A percentile compares a stretch with the other conserved stretches of the same genome.
Conservation (phyloP, 2,329 filamentous ascomycete species). For the Ceratocystis cacaofunesta region DNA sequence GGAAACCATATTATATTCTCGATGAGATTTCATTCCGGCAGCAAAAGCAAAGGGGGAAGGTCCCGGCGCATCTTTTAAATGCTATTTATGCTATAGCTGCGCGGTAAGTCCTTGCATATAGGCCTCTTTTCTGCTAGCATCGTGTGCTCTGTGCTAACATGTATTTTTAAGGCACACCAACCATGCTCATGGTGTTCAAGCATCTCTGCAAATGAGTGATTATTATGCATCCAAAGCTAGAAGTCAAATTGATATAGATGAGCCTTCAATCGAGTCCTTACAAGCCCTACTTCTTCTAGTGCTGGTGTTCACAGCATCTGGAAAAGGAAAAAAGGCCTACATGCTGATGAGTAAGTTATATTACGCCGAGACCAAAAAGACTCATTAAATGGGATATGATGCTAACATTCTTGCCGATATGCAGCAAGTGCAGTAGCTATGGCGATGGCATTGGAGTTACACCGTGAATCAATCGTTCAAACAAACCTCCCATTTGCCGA, state of each 20-base stretch:
- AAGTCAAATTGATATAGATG: conserved; percentile 58
- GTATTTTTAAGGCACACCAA: conserved; percentile 46
- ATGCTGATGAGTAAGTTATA: conserved; percentile 58
- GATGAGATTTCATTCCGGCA: conserved; percentile 64
- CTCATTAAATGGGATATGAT: not conserved
- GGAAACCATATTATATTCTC: conserved; percentile 67
- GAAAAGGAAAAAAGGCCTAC: conserved; percentile 70
- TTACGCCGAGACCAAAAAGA: not conserved
- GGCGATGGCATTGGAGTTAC: conserved; percentile 67
- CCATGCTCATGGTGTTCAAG: conserved; percentile 51
- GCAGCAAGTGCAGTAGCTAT: conserved; percentile 64
- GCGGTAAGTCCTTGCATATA: conserved; percentile 31
- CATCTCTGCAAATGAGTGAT: conserved; percentile 52
- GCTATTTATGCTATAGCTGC: conserved; percentile 48
- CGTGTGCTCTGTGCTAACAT: conserved; percentile 15
- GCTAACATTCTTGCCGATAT: conserved; percentile 24
- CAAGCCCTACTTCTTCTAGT: conserved; percentile 63
- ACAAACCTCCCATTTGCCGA: conserved; percentile 29
- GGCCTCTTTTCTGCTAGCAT: not conserved
- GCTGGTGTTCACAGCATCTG: conserved; percentile 59
- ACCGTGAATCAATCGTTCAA: conserved; percentile 57
- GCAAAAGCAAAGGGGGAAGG: conserved; percentile 51
- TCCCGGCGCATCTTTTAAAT: conserved; percentile 40
- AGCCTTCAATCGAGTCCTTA: conserved; percentile 63
- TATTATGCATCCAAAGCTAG: conserved; percentile 59